Evolutionary conservation across 2,329 filamentous ascomycete species (phyloP), one percentile per base, ranked within the genome.

Genomic region (Chaetomium strumarium): DNA sequence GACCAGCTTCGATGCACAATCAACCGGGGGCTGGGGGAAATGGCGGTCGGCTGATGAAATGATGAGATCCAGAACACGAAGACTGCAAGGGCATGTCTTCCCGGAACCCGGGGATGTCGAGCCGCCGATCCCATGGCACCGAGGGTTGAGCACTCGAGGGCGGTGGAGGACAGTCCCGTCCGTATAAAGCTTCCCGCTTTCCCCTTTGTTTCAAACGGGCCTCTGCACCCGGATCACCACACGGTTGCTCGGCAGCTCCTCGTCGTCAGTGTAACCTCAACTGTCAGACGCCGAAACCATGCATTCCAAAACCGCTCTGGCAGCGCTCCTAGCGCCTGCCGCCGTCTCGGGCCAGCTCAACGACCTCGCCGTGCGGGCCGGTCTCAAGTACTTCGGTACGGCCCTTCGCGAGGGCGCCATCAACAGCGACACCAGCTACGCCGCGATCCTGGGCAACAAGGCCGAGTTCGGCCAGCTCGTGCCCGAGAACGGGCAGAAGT

Each of bases 401-500:
- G 82, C 83, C 1, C 80, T 81, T 39, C 80, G 86, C 64, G 83
- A 85, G 53, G 64, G 66, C 2, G 75, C 79, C 57, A 64, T 80
- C 34, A 71, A 68, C 41, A 79, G 46, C 44, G 62, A 86, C 66
- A 63, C 67, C 12, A 61, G 72, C 29, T 88, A 86, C 65, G 68
- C 75, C 16, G 65, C 68, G 17, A 78, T 84, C 55, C 69, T 84
- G 39, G 74, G 73, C 57, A 70, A 83, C 64, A 68, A 63, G 8
- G 68, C 70, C 43, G 80, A 85, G 62, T 86, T 86, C 60, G 84
- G 83, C 31, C 77, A 83, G 64, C 73, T 85, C 24, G 85, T 83
- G 0, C 81, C 83, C 0, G 79, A 77, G 45, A 87, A 87, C 64
- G 75, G 76, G 2, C 78, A 82, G 66, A 77, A 81, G 73, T 88